Base-by-base conservation (phyloP, 352 stramenopile species). In the Phytophthora hibernalis region DNA sequence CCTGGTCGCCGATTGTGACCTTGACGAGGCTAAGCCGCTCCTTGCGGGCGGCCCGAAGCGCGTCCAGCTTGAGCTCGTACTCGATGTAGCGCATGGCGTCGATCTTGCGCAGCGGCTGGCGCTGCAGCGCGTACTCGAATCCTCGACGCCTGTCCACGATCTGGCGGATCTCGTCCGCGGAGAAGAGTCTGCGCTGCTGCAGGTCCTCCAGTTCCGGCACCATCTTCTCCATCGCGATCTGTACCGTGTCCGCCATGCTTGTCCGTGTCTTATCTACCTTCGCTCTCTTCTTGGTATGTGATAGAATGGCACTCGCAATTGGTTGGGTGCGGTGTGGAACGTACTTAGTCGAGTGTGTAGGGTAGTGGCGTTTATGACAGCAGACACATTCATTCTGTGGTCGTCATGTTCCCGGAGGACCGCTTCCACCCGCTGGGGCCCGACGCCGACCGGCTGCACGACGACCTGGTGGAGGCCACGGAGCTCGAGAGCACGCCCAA, bases 151-250 rank as follows among this genome's bases (percentile, higher is more conserved):
- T 87, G 59, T 92, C 85, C 31, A 97, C 90, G 59, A 98, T 96
- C 69, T 96, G 87, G 20, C 90, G 83, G 57, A 98, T 92, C 76
- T 98, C 93, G 22, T 90, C 77, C 66, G 85, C 53, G 18, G 77
- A 82, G 66, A 97, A 97, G 67, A 98, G 68, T 51, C 93, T 90
- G 56, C 87, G 83, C 33, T 87, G 72, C 75, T 96, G 87, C 50
- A 98, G 80, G 53, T 98, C 93, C 74, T 98, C 93, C 53, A 98
- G 92, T 76, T 98, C 93, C 52, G 91, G 89, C 65, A 98, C 90
- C 91, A 97, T 98, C 65, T 94, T 90, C 78, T 98, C 93, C 86
- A 98, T 95, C 62, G 92, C 72, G 57, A 97, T 85, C 74, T 98
- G 92, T 68, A 98, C 93, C 53, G 80, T 93, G 77, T 98, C 93